These are phyloP conservation scores for Henckelia pumila DNA, from an alignment of 257 asterid genomes.

Conservation along the genomic window DNA sequence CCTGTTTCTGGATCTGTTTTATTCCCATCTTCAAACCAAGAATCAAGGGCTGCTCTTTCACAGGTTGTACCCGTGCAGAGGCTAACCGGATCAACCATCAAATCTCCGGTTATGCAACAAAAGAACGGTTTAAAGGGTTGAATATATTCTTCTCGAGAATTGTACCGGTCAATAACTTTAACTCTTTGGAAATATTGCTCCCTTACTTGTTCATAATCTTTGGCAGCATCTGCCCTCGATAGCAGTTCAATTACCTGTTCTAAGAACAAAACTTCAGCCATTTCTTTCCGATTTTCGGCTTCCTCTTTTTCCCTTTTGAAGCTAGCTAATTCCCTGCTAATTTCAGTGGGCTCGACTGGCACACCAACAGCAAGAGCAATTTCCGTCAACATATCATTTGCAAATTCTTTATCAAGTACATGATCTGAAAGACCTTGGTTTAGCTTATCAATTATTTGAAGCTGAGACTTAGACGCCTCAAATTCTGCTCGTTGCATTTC, in stretches of 20 bases:
- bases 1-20: slow-evolving; percentile 58
- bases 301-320: slow-evolving; percentile 61
- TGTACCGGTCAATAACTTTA: slow-evolving; percentile 34
- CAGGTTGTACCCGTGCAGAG: slow-evolving; percentile 68
- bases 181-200: slow-evolving; percentile 48
- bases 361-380: slow-evolving; percentile 57
- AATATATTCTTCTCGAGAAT: slow-evolving; percentile 44
- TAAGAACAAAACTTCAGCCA: slow-evolving; percentile 57
- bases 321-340: slow-evolving; percentile 45
- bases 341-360: slow-evolving; percentile 46
- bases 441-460: slow-evolving; percentile 48
- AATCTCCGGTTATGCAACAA: slow-evolving; percentile 42
- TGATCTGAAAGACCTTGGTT: slow-evolving; percentile 45
- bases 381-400: slow-evolving; percentile 44
- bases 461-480: slow-evolving; percentile 37
- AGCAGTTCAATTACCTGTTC: slow-evolving; percentile 61
- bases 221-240: slow-evolving; percentile 62
- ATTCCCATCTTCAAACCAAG: slow-evolving; percentile 44
- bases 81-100: slow-evolving; percentile 63
- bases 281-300: slow-evolving; percentile 49
- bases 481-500: slow-evolving; percentile 64
- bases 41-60: slow-evolving; percentile 47
- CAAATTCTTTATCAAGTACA: slow-evolving; percentile 43
- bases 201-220: slow-evolving; percentile 48
- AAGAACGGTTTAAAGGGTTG: slow-evolving; percentile 51